Conservation (phyloP, 257 asterid genomes). For the Solanum acaule region DNA sequence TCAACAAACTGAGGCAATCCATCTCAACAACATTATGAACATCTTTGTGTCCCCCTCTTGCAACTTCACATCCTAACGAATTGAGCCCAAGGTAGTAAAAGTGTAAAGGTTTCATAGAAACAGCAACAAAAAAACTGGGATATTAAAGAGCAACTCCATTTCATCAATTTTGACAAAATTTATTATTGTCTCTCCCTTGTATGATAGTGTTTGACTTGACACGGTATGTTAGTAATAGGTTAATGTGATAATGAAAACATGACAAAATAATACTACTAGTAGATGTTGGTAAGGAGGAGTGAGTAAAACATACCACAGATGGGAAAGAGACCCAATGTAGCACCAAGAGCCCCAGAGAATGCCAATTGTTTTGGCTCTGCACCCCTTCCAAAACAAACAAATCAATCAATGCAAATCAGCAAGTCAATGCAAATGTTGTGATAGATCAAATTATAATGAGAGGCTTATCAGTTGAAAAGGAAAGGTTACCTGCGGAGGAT, state of each 20-base stretch:
- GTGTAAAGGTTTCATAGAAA: background rate
- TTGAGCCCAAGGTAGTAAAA: background rate
- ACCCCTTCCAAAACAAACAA: conserved; percentile 41
- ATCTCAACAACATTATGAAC: background rate
- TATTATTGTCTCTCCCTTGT: too few species aligned
- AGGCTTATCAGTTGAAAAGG: background rate
- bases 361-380: conserved; percentile 89
- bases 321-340: conserved; percentile 80
- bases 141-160: background rate
- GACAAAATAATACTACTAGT: background rate
- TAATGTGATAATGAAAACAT: background rate
- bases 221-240: too few species aligned
- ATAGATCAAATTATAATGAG: background rate
- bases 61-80: background rate
- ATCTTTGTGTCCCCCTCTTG: background rate
- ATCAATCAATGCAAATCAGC: background rate
- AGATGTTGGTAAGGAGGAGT: background rate
- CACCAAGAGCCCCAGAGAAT: conserved; percentile 79
- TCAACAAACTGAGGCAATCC: background rate
- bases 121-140: background rate
- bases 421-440: background rate
- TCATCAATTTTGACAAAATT: background rate
- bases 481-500: conserved; percentile 57
- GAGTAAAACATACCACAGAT: conserved; percentile 49
- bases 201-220: background rate